Conservation (phyloP, 1,284 basidiomycete species). For the Malassezia psittaci region DNA sequence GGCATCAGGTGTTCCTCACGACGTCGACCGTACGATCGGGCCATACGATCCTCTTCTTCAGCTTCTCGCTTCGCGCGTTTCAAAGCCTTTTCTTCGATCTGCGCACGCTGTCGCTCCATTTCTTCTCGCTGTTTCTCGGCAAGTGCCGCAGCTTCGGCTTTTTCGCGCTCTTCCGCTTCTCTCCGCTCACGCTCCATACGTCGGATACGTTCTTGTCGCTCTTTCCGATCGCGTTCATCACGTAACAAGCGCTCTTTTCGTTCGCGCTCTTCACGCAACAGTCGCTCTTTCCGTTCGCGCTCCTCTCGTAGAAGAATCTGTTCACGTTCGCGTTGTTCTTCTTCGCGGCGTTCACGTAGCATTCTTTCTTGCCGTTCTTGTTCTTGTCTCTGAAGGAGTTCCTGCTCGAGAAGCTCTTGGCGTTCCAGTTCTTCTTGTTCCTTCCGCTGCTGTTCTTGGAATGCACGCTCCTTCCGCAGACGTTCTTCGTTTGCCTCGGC, state of each 20-base stretch:
- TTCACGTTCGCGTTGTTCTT: constrained; percentile 20
- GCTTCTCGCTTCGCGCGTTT: constrained; percentile 16
- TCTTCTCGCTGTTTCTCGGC: neutral
- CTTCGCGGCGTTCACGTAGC: constrained; percentile 18
- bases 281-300: constrained; percentile 10
- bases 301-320: constrained; percentile 19
- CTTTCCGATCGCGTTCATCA: constrained; percentile 14
- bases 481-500: neutral
- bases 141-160: neutral
- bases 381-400: constrained; percentile 5
- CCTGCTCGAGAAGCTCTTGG: constrained; percentile 19
- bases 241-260: constrained; percentile 14
- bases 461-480: neutral
- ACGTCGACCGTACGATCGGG: constrained; percentile 1
- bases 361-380: constrained; percentile 13
- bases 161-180: constrained; percentile 1
- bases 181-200: constrained; percentile 1
- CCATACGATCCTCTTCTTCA: constrained; percentile 16
- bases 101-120: constrained; percentile 7
- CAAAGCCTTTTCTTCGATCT: constrained; percentile 12
- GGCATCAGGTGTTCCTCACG: neutral
- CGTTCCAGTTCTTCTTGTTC: constrained; percentile 14
- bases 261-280: constrained; percentile 17
- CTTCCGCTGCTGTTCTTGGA: neutral
- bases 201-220: neutral